These are phyloP conservation scores for Carex littledalei DNA, from an alignment of 176 grass and related monocot genomes.

Conservation along the genomic window DNA sequence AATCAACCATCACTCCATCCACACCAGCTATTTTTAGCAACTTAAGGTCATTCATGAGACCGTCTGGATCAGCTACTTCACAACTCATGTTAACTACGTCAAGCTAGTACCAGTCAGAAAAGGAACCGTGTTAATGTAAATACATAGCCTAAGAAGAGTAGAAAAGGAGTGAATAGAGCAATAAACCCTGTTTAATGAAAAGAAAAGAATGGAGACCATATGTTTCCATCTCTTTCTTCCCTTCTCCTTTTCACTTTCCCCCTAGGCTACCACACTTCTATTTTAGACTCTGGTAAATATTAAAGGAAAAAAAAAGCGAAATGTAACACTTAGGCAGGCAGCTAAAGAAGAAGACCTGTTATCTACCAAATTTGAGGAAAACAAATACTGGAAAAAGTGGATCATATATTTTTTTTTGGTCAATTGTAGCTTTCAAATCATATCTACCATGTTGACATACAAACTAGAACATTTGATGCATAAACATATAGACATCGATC, in stretches of 20 bases:
- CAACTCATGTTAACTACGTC: slow-evolving; percentile 42
- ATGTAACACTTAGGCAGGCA: not conserved
- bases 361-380: not conserved
- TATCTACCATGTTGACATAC: no score
- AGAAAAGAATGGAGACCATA: not conserved
- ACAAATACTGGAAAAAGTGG: not conserved
- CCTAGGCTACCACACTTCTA: not conserved
- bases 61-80: slow-evolving; percentile 52
- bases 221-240: not conserved
- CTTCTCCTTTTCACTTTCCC: not conserved
- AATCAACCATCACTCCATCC: slow-evolving; percentile 87
- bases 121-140: not conserved
- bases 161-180: not conserved
- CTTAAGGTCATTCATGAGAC: slow-evolving; percentile 46
- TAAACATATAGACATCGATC: no score
- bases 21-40: slow-evolving; percentile 60
- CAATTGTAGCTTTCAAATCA: no score
- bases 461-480: no score
- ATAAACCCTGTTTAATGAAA: not conserved
- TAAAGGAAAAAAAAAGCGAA: not conserved
- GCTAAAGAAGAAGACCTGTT: not conserved
- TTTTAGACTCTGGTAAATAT: not conserved
- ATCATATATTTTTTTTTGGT: not conserved
- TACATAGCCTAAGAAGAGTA: not conserved
- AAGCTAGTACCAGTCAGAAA: slow-evolving; percentile 28